Evolutionary conservation across 2,329 filamentous ascomycete genomes (phyloP).

Genomic region (Botrytis fragariae): DNA sequence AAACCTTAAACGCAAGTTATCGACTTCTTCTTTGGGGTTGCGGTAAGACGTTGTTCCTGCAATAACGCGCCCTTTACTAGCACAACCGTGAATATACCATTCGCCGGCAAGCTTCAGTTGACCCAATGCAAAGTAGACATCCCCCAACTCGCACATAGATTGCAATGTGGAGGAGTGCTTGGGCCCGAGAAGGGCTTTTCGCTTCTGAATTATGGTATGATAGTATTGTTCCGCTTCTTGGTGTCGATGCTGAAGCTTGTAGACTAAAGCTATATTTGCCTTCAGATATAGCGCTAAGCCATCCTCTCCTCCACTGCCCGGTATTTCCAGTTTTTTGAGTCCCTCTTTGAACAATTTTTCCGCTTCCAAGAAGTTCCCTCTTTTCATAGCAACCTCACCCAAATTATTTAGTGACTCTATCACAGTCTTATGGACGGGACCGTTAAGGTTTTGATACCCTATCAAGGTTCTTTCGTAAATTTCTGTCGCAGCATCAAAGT

Average conservation of each 20-base stretch:
- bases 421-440: conserved; percentile 20
- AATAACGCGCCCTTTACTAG: not conserved
- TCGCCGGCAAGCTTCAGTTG: not conserved
- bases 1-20: not conserved
- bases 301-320: not conserved
- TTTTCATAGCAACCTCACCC: conserved; percentile 14
- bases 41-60: not conserved
- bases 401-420: conserved; percentile 20
- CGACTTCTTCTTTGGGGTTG: not conserved
- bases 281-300: conserved; percentile 5
- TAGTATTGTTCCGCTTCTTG: not conserved
- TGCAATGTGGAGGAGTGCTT: conserved; percentile 16
- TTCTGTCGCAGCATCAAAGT: conserved; percentile 27
- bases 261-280: conserved; percentile 14
- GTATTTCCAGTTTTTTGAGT: not conserved
- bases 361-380: conserved; percentile 3
- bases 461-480: conserved; percentile 23
- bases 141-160: conserved; percentile 16
- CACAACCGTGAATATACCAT: conserved; percentile 13
- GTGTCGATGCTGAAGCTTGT: conserved; percentile 13
- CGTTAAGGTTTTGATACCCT: conserved; percentile 19
- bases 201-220: not conserved
- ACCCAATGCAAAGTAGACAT: conserved; percentile 12
- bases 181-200: conserved; percentile 10
- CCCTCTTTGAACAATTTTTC: conserved; percentile 18